Evolutionary conservation across 2,329 filamentous ascomycete species (phyloP), one percentile per base, ranked within the genome.

Genomic region (Talaromyces amestolkiae): DNA sequence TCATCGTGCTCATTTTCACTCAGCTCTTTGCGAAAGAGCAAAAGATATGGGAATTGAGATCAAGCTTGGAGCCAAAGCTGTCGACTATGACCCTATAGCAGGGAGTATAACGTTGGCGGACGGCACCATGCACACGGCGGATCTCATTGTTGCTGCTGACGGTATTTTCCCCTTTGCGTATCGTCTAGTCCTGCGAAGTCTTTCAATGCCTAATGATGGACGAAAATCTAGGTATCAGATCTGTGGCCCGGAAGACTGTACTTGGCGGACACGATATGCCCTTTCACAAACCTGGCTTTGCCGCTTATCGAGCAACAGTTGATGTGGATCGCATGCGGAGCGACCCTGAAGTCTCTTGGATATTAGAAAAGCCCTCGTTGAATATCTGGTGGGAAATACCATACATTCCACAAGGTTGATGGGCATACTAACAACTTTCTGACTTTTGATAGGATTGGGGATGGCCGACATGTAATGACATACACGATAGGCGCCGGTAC

Each of bases 401-500:
- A 11, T 22, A 45, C 3, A 10, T 10, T 19, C 3, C 8, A 43
- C n/a, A 43, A 3, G 17, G 7, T 13, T 45, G n/a, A 47, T 22
- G 22, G 22, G 19, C 19, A 19, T 13, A n/a, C 19, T 22, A 22
- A 19, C 4, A 1, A 47, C 3, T 22, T 47, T 47, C n/a, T 11
- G 19, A 47, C n/a, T 10, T 22, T 13, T 47, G 13, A 67, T 43
- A 43, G 51, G 11, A 58, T 70, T 64, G 8, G 83, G 85, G 0
- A 90, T 87, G 0, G 88, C 87, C 0, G 88, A 91, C 71, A 73
- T 90, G 15, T 88, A 87, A 1, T 91, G 89, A 70, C 80, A 88
- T 1, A 84, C 90, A 39, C 83, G 88, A 0, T 77, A 90, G 3
- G 68, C 59, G 4, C 73, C 77, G 0, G 71, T 83, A 0, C 80